A percentile compares a stretch with the other conserved stretches of the same genome.
These are phyloP conservation scores for Dalechampia spathulata DNA, from an alignment of 441 rosid genomes.

Conservation along the genomic window DNA sequence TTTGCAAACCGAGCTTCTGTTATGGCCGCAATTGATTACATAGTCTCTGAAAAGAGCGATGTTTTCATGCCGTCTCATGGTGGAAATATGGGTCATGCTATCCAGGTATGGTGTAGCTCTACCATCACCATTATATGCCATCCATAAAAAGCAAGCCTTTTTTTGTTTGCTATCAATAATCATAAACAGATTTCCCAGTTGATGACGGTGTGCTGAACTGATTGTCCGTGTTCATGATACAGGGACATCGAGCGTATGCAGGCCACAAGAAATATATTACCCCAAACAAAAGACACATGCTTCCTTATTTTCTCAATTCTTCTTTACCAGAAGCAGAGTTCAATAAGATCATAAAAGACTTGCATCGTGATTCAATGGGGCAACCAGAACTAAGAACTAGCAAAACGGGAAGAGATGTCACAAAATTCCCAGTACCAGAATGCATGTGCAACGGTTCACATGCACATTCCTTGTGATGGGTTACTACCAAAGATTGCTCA, in stretches of 20 bases:
- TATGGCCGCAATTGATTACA: constrained; percentile 82
- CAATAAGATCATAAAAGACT: constrained; percentile 47
- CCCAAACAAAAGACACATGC: constrained; percentile 90
- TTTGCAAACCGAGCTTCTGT: constrained; percentile 65
- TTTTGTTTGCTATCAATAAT: background rate
- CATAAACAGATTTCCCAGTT: too few species aligned
- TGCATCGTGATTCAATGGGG: constrained; percentile 75
- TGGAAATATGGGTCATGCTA: constrained; percentile 94
- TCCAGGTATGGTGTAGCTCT: constrained; percentile 45
- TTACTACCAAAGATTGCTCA: background rate
- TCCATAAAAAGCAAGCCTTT: background rate
- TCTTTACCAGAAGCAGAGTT: constrained; percentile 69
- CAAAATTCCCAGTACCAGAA: constrained; percentile 77
- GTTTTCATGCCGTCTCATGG: constrained; percentile 98
- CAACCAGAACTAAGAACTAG: constrained; percentile 66
- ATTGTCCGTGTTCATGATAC: constrained; percentile 25
- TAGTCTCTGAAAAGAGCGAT: constrained; percentile 70
- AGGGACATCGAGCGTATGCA: constrained; percentile 87
- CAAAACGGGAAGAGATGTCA: constrained; percentile 74
- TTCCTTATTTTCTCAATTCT: constrained; percentile 61
- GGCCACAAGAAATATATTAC: constrained; percentile 89
- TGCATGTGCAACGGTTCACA: constrained; percentile 61
- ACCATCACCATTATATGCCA: too few species aligned
- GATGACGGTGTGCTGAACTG: too few species aligned
- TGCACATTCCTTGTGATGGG: constrained; percentile 11